Conservation (phyloP, 345 rosid species). For the Erodium maritimum region DNA sequence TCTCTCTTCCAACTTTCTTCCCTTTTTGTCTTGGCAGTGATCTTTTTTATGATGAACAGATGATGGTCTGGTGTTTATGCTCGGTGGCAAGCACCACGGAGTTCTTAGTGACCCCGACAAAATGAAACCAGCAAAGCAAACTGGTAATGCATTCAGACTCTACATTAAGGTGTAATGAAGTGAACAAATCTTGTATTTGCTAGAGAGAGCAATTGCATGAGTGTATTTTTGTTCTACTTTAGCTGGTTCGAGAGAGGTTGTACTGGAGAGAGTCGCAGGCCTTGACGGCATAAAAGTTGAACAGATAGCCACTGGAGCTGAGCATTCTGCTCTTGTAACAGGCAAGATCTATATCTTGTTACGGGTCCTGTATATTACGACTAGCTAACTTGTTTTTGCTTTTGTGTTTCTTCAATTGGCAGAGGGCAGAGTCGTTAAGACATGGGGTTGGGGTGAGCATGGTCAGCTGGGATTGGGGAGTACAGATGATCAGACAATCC, state of each 20-base stretch:
- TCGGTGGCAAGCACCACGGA: conserved; percentile 52
- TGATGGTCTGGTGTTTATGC: conserved; percentile 48
- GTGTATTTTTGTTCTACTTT: background rate
- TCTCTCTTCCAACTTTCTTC: background rate
- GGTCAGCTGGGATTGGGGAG: conserved; percentile 83
- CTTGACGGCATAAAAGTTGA: conserved; percentile 34
- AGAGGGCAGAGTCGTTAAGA: conserved; percentile 54
- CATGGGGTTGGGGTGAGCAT: conserved; percentile 99
- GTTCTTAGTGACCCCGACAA: conserved; percentile 29
- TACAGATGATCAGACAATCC: conserved; percentile 42
- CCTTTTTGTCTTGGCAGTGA: too few species aligned
- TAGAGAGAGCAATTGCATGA: too few species aligned
- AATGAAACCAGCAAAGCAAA: conserved; percentile 21
- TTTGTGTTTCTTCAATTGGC: conserved; percentile 5
- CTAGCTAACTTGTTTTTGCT: background rate
- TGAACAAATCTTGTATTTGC: too few species aligned
- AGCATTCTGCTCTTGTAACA: conserved; percentile 73
- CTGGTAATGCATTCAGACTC: conserved; percentile 19
- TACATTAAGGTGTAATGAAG: too few species aligned
- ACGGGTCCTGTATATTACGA: background rate
- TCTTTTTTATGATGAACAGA: conserved; percentile 23
- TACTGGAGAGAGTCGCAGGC: conserved; percentile 31
- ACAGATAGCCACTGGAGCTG: conserved; percentile 73
- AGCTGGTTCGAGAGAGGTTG: conserved; percentile 14
- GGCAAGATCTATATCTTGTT: conserved; percentile 19